Conservation (phyloP, 2,329 filamentous ascomycete species). For the Colletotrichum camelliae region DNA sequence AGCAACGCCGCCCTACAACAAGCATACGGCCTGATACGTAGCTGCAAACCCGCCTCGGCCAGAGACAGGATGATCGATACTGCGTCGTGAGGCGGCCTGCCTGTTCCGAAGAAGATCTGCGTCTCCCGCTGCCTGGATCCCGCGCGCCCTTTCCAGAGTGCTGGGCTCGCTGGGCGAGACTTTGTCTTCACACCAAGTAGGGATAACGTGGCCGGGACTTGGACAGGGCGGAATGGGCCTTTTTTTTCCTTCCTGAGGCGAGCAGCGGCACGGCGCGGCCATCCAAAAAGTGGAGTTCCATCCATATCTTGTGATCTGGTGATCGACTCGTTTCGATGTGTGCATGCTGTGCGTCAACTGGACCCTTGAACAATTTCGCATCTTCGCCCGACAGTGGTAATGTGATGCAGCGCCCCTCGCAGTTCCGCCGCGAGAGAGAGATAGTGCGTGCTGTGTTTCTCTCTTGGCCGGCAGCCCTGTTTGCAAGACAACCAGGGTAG, state of each 20-base stretch:
- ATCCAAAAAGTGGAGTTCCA: background rate
- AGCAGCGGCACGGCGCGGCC: background rate
- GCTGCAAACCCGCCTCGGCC: background rate
- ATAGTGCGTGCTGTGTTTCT: background rate
- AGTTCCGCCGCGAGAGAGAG: background rate
- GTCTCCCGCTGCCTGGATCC: background rate
- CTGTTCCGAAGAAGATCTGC: slow-evolving; percentile 4
- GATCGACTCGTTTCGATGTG: background rate
- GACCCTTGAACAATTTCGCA: background rate
- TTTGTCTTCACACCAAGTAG: background rate
- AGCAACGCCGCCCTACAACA: background rate
- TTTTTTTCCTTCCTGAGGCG: background rate
- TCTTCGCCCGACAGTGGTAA: background rate
- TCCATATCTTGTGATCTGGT: background rate
- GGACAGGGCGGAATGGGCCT: background rate
- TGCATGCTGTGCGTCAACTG: background rate
- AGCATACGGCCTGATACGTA: background rate
- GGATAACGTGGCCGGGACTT: background rate
- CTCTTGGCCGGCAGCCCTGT: background rate
- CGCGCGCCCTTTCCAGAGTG: background rate
- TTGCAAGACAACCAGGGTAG: background rate
- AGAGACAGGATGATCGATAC: background rate
- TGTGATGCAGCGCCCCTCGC: background rate
- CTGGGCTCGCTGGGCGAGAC: background rate
- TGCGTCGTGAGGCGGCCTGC: background rate